These are phyloP conservation scores for Antitrichia curtipendula DNA, from an alignment of 225 moss, liverwort and hornwort genomes.

Conservation along the genomic window DNA sequence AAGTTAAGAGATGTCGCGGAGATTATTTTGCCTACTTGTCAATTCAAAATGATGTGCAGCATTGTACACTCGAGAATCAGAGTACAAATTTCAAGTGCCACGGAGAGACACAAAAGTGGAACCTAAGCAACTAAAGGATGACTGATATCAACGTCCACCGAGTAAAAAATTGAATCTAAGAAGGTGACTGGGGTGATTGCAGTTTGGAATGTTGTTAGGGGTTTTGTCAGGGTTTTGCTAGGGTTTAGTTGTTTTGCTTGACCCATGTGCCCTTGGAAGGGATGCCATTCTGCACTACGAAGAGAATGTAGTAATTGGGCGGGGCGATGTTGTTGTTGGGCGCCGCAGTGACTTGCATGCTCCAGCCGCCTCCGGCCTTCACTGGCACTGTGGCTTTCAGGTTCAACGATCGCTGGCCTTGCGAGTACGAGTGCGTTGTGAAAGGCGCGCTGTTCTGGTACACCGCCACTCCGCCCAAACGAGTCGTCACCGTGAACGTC, in stretches of 20 bases:
- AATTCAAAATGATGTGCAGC: background rate
- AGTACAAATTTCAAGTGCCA: background rate
- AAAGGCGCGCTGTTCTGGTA: slow-evolving; percentile 48
- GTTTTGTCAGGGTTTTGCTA: background rate
- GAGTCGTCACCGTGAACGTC: slow-evolving; percentile 2
- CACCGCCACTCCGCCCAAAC: slow-evolving; percentile 2
- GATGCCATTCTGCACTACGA: slow-evolving; percentile 52
- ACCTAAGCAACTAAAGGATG: background rate
- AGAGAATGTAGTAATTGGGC: slow-evolving; percentile 52
- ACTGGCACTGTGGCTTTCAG: slow-evolving; percentile 32
- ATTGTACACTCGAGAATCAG: background rate
- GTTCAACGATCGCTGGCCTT: slow-evolving; percentile 49
- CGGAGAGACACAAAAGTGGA: background rate
- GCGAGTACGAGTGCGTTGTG: slow-evolving; percentile 58
- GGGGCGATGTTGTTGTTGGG: slow-evolving; percentile 37
- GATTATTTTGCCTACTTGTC: background rate
- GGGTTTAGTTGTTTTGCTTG: slow-evolving; percentile 4
- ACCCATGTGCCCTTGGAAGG: slow-evolving; percentile 52
- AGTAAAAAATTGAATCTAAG: background rate
- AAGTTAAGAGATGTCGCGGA: background rate
- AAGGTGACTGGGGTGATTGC: background rate
- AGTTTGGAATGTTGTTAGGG: background rate
- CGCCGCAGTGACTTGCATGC: slow-evolving; percentile 29
- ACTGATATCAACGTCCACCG: background rate
- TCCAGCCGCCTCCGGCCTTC: slow-evolving; percentile 6